phyloP scores from a whole-genome alignment of 2,329 filamentous ascomycete species.

The Lachnellula cervina region DNA sequence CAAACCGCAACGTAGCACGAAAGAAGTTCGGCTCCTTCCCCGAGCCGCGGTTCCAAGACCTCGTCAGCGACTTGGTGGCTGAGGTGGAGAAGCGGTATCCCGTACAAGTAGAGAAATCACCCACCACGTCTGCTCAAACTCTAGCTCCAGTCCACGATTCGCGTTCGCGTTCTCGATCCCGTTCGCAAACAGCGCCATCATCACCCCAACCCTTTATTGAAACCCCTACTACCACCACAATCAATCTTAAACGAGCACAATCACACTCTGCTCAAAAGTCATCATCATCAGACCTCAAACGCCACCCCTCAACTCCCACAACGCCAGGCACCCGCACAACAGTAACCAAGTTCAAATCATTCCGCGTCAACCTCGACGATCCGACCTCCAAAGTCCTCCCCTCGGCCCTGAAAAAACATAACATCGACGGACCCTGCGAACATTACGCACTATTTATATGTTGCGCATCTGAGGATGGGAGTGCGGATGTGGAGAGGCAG shows the following conservation, averaged over 20 bases:
- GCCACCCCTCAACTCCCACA: not conserved
- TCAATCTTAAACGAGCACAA: too few relatives aligned
- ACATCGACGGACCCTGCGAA: constrained; percentile 92
- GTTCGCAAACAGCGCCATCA: not conserved
- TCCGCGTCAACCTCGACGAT: constrained; percentile 92
- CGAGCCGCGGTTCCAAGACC: constrained; percentile 11
- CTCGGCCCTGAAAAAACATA: constrained; percentile 90
- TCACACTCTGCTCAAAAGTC: not conserved
- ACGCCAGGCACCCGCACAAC: constrained; percentile 47
- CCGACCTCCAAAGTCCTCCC: constrained; percentile 93
- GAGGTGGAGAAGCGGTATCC: constrained; percentile 18
- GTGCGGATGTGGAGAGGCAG: constrained; percentile 91
- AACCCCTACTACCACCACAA: too few relatives aligned
- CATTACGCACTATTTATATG: constrained; percentile 87
- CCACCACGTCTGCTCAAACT: not conserved
- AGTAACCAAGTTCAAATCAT: constrained; percentile 88
- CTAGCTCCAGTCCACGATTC: not conserved
- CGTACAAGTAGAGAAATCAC: not conserved
- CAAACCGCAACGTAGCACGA: constrained; percentile 18
- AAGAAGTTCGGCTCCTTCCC: constrained; percentile 11
- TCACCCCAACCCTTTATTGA: not conserved
- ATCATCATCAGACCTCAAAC: not conserved
- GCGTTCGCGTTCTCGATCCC: not conserved
- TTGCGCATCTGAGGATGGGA: too few relatives aligned
- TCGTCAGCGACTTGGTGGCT: constrained; percentile 13